Evolutionary conservation across 2,329 filamentous ascomycete genomes (phyloP), one percentile per base, ranked within the genome.

Genomic region (Arthroderma sp.): DNA sequence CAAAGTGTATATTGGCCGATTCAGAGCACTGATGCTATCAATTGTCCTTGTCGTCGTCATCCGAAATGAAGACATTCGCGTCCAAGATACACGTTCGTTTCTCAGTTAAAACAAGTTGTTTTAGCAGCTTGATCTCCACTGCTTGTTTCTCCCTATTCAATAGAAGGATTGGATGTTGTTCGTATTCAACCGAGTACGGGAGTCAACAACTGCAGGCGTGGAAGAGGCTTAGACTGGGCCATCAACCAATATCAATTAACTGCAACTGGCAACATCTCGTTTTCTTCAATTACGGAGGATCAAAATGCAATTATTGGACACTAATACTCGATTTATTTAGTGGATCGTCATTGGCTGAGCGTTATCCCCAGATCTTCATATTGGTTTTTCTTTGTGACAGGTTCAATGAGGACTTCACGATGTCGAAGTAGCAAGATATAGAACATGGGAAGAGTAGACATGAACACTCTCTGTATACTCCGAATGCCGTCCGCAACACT

Each of bases 1-100:
- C 59, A 74, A 63, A 54, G 67, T 67, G 44, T 51, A 51, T 25
- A 51, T 35, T 33, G 44, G 44, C 44, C 9, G 44, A 11, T 33
- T 25, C 9, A 51, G 44, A 11, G 9, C 15, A 25, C 44, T 15
- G 25, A 33, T 35, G 28, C 15, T n/a, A 13, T 31, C 44, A n/a
- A 33, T 31, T 17, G 44, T 15, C 23, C 23, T 31, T 25, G 44
- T 31, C 35, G 9, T 13, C 25, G 25, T 51, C 44, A 9, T 19
- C 44, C 44, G 44, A 7, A 25, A 3, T 35, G 25, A 11, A 8
- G 28, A 15, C 44, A 33, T 31, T 31, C 28, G 28, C 7, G n/a
- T 31, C 28, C 28, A 31, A 31, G 28, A 3, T 31, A 31, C n/a
- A n/a, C n/a, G n/a, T n/a, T n/a, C n/a, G n/a, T n/a, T n/a, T n/a